Evolutionary conservation across 2,329 filamentous ascomycete genomes (phyloP).

Genomic region (Septoria petroselini): DNA sequence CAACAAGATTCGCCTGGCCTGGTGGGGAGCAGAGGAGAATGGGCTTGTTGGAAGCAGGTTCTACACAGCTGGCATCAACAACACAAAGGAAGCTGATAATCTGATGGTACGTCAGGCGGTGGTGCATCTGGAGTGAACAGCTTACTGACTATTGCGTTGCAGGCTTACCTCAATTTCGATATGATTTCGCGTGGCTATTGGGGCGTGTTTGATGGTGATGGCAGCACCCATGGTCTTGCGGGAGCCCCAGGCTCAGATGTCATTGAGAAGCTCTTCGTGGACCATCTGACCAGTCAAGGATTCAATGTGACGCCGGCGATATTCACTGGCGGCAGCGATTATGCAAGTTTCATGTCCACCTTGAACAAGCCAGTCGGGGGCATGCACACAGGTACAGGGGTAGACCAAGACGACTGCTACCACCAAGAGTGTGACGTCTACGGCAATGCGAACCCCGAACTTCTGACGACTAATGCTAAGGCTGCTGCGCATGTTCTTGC

Average conservation of each 20-base stretch:
- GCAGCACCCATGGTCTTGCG: slow-evolving; percentile 19
- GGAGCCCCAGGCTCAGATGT: slow-evolving; percentile 20
- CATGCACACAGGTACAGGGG: slow-evolving; percentile 36
- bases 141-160: slow-evolving; percentile 57
- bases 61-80: slow-evolving; percentile 47
- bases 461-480: slow-evolving; percentile 14
- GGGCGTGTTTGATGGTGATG: slow-evolving; percentile 43
- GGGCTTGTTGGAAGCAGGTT: slow-evolving; percentile 59
- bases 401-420: slow-evolving; percentile 41
- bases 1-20: slow-evolving; percentile 65
- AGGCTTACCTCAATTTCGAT: slow-evolving; percentile 43
- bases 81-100: slow-evolving; percentile 56
- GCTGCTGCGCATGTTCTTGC: slow-evolving; percentile 18
- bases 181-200: slow-evolving; percentile 9
- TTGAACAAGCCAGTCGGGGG: slow-evolving; percentile 23
- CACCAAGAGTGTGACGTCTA: slow-evolving; percentile 39
- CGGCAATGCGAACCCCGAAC: slow-evolving; percentile 46
- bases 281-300: slow-evolving; percentile 19
- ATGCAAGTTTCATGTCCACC: slow-evolving; percentile 24
- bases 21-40: slow-evolving; percentile 61
- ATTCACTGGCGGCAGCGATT: slow-evolving; percentile 24
- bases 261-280: slow-evolving; percentile 23
- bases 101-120: slow-evolving; percentile 62
- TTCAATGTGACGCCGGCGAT: slow-evolving; percentile 24
- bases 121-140: slow-evolving; percentile 62